phyloP scores from a whole-genome alignment of 371 early-diverging fungal species.

The Enterocytospora artemiae region DNA sequence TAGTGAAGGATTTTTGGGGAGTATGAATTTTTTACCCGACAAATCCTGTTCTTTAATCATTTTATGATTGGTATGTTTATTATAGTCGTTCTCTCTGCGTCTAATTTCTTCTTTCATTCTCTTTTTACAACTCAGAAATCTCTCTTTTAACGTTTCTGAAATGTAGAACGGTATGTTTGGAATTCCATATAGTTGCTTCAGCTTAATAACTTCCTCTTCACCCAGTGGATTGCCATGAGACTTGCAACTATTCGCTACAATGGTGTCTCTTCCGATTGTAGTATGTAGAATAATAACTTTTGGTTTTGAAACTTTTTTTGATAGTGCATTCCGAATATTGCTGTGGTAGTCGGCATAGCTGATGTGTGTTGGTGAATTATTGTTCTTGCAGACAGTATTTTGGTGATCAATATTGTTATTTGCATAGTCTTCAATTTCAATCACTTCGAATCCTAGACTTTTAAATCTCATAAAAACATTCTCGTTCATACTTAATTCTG shows the following conservation, averaged over 20 bases:
- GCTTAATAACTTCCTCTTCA: slow-evolving; percentile 66
- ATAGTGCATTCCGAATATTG: slow-evolving; percentile 60
- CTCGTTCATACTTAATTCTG: slow-evolving; percentile 78
- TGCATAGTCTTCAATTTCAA: slow-evolving; percentile 67
- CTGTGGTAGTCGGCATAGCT: no score
- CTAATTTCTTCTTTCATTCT: slow-evolving; percentile 68
- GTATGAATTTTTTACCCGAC: no score
- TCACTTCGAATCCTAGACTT: slow-evolving; percentile 81
- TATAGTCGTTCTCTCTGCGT: slow-evolving; percentile 60
- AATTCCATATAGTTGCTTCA: slow-evolving; percentile 69
- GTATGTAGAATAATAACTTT: slow-evolving; percentile 57
- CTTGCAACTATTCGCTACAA: slow-evolving; percentile 72
- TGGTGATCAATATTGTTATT: no score
- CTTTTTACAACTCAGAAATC: slow-evolving; percentile 62
- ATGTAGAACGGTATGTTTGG: slow-evolving; percentile 62
- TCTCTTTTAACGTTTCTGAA: slow-evolving; percentile 61
- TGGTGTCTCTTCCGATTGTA: slow-evolving; percentile 69
- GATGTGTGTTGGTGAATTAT: no score
- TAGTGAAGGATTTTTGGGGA: no score
- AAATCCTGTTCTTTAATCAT: background rate
- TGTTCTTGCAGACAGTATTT: no score
- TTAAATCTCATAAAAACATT: slow-evolving; percentile 76
- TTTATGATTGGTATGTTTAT: background rate
- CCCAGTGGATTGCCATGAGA: slow-evolving; percentile 76
- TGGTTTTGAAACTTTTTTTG: slow-evolving; percentile 62